A percentile compares a stretch with the other conserved stretches of the same genome.
These are phyloP conservation scores for Pseudogymnoascus sp. DNA, from an alignment of 2,329 filamentous ascomycete genomes.

Conservation along the genomic window DNA sequence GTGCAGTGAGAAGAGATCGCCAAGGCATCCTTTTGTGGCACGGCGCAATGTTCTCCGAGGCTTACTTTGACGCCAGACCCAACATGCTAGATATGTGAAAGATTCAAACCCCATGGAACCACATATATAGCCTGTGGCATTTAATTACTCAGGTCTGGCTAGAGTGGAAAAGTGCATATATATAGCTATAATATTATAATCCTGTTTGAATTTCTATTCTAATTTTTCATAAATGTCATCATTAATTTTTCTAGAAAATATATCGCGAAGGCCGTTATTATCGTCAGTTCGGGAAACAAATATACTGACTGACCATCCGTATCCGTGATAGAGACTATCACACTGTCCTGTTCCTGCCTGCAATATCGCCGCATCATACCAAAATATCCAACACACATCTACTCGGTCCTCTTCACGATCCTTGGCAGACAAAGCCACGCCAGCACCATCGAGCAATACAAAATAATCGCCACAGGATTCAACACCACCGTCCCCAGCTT, in stretches of 20 bases:
- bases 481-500: slow-evolving; percentile 42
- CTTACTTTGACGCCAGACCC: not conserved
- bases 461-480: slow-evolving; percentile 54
- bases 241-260: not conserved
- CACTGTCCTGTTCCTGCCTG: not conserved
- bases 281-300: not conserved
- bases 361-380: not conserved
- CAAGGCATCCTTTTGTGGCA: not conserved
- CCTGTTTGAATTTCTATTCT: no score
- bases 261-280: not conserved
- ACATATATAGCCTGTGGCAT: no score
- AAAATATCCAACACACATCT: slow-evolving; percentile 19
- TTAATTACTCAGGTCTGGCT: no score
- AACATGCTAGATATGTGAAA: not conserved
- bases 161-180: no score
- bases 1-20: not conserved
- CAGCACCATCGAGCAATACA: slow-evolving; percentile 59
- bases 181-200: no score
- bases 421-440: slow-evolving; percentile 59
- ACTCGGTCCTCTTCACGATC: slow-evolving; percentile 55
- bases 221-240: not conserved
- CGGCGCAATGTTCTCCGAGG: not conserved
- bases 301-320: not conserved
- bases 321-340: not conserved
- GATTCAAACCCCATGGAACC: not conserved